A percentile compares a stretch with the other conserved stretches of the same genome.
Conservation (phyloP, 345 rosid genomes). For the Linum lewisii region DNA sequence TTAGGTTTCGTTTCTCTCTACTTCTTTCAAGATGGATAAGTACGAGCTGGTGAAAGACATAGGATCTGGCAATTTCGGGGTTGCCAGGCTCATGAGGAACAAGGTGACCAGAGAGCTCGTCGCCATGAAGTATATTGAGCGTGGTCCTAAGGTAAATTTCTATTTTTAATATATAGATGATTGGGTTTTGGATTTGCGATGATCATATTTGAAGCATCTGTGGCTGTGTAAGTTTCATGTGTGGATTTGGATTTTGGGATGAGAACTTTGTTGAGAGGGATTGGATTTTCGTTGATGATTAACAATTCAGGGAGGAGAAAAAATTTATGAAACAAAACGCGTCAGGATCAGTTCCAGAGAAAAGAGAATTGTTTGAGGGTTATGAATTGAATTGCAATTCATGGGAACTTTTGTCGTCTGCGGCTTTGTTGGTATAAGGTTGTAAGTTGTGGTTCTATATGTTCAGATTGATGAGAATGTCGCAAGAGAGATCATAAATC, state of each 20-base stretch:
- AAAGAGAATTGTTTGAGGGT: background rate
- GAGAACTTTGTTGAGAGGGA: no score
- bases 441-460: background rate
- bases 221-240: no score
- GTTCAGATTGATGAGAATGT: slow-evolving; percentile 5
- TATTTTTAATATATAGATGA: background rate
- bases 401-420: background rate
- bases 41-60: slow-evolving; percentile 6
- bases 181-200: no score
- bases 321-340: background rate
- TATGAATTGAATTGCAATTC: background rate
- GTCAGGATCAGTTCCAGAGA: background rate
- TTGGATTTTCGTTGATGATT: no score
- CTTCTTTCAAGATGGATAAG: background rate
- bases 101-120: slow-evolving; percentile 4
- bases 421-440: background rate
- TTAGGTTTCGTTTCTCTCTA: background rate
- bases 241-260: no score
- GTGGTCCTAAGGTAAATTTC: background rate
- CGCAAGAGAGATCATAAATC: slow-evolving; percentile 3
- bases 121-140: slow-evolving; percentile 7
- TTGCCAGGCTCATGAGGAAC: slow-evolving; percentile 6
- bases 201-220: no score
- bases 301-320: no score
- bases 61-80: slow-evolving; percentile 4